These are phyloP conservation scores for Botrytis hyacinthi DNA, from an alignment of 2,329 filamentous ascomycete genomes.

Conservation along the genomic window DNA sequence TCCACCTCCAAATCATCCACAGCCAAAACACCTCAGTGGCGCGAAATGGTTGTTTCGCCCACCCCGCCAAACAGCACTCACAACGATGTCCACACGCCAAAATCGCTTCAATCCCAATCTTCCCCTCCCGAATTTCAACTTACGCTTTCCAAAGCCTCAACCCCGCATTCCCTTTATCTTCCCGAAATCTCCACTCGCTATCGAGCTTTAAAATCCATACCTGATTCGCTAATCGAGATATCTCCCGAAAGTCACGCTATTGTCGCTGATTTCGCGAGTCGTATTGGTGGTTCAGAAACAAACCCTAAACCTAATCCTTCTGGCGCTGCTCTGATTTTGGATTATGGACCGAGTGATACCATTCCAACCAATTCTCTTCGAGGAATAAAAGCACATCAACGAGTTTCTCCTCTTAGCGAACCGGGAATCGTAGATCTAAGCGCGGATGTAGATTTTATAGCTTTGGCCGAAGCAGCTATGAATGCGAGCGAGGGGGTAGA, in stretches of 20 bases:
- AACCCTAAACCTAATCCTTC: conserved; percentile 60
- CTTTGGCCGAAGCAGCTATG: conserved; percentile 78
- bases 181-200: conserved; percentile 81
- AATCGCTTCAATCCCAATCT: conserved; percentile 48
- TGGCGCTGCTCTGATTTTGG: conserved; percentile 90
- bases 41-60: conserved; percentile 75
- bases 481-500: conserved; percentile 76
- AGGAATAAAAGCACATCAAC: conserved; percentile 75
- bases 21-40: conserved; percentile 62
- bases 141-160: conserved; percentile 69
- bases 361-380: conserved; percentile 88
- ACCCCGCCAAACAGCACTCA: conserved; percentile 56
- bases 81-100: conserved; percentile 53
- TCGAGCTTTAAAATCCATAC: conserved; percentile 64
- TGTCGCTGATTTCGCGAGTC: conserved; percentile 73
- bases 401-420: conserved; percentile 73
- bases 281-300: conserved; percentile 69
- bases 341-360: conserved; percentile 79
- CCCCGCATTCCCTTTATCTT: conserved; percentile 80
- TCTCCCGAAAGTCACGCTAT: conserved; percentile 84
- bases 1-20: conserved; percentile 26
- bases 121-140: conserved; percentile 82
- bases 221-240: conserved; percentile 78
- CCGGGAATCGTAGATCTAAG: conserved; percentile 85
- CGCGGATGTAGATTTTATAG: conserved; percentile 90